Evolutionary conservation across 257 asterid genomes (phyloP), one percentile per base, ranked within the genome.

Genomic region (Petunia axillaris): DNA sequence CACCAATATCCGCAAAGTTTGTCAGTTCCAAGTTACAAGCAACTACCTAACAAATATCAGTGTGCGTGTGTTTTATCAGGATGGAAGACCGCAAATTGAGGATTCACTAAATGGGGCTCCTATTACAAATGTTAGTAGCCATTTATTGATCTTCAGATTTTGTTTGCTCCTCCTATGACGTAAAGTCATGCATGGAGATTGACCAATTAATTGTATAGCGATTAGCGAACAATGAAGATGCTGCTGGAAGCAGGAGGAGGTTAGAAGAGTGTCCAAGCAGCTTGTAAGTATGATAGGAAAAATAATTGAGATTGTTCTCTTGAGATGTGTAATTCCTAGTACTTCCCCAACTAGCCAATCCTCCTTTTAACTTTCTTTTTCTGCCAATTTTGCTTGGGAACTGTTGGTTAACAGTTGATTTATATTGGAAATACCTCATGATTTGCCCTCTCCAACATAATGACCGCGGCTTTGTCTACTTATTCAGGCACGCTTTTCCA

Each of bases 1-100:
- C 90, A 5, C 50, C 83, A 4, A 71, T 86, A 35, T 70, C 92
- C 9, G 96, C 90, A 38, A 93, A 93, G 85, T 87, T 60, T 50
- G 86, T 85, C 37, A 84, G 82, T 74, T 87, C 91, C 46, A 41
- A 82, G 85, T 75, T 87, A 84, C 88, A 90, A 88, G 88, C 90
- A 85, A 87, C 89, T 87, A 88, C 82, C 77, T 73, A 73, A 71
- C 60, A 35, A 44, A 46, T 48, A 48, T 71, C 60, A 48, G 60
- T 9, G 48, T 35, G 3, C 43, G 46, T 50, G 43, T 11, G 15
- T 25, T 8, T 46, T 70, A 41, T 16, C 1, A 41, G 59, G 62
- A 3, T 13, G 60, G 77, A 16, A 25, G 44, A 4, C 50, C 44
- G 25, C 25, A 15, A 50, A 50, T n/a, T 35, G 62, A 2, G 62